Evolutionary conservation across 2,329 filamentous ascomycete species (phyloP).

Genomic region (Gnomoniopsis sp.): DNA sequence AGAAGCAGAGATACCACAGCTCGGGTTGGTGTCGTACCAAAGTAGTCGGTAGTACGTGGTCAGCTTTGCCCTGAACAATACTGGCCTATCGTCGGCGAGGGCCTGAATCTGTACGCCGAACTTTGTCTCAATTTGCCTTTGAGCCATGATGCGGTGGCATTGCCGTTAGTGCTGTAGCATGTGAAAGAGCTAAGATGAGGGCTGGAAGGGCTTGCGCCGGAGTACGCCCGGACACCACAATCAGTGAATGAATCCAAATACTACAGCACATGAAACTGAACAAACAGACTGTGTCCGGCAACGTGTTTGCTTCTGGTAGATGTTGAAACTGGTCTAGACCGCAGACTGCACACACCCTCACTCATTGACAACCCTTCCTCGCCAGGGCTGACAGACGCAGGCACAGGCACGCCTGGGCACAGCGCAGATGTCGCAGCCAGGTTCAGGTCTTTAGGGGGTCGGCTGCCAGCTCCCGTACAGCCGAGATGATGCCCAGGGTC

Average conservation of each 20-base stretch:
- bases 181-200: background rate
- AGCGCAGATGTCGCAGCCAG: background rate
- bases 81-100: background rate
- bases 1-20: background rate
- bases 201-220: no score
- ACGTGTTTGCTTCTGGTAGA: background rate
- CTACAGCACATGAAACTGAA: background rate
- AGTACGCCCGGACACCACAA: background rate
- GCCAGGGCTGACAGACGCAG: no score
- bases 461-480: background rate
- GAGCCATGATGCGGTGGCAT: background rate
- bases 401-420: background rate
- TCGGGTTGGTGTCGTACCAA: background rate
- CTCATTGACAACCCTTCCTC: no score
- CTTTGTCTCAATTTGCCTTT: background rate
- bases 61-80: background rate
- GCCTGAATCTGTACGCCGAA: background rate
- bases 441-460: background rate
- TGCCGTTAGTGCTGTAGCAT: background rate
- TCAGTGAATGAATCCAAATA: background rate
- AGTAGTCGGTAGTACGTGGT: background rate
- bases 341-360: no score
- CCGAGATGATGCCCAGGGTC: background rate
- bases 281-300: background rate
- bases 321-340: background rate